phyloP scores from a whole-genome alignment of 106 monocot genomes.

The Cymbidium sinense region DNA sequence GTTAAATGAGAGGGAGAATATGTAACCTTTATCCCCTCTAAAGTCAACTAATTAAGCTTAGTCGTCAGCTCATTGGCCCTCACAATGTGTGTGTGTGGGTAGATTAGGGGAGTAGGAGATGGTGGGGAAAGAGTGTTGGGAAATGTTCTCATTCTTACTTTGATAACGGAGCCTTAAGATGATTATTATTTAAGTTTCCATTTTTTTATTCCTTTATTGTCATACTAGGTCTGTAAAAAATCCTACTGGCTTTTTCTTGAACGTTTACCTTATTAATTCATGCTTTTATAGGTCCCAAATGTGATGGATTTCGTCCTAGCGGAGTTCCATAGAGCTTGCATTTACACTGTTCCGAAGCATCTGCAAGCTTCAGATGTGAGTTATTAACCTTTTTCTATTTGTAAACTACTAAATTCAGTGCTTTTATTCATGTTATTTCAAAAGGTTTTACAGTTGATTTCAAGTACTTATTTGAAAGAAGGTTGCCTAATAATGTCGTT shows the following conservation, averaged over 20 bases:
- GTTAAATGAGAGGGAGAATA: not conserved
- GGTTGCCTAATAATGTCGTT: not conserved
- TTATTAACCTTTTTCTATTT: constrained; percentile 5
- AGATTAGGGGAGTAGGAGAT: no score
- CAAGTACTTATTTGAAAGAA: not conserved
- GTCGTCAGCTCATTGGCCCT: no score
- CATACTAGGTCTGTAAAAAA: not conserved
- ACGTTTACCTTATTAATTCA: not conserved
- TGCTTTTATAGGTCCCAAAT: constrained; percentile 50
- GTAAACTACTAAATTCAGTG: constrained; percentile 1
- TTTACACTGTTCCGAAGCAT: constrained; percentile 93
- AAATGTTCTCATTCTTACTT: not conserved
- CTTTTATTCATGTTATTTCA: constrained; percentile 1
- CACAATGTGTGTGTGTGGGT: no score
- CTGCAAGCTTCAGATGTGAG: constrained; percentile 65
- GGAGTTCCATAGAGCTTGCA: constrained; percentile 83
- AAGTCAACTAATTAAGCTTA: not conserved
- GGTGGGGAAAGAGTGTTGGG: no score
- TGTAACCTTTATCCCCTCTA: not conserved
- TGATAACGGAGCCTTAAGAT: not conserved
- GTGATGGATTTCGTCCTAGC: constrained; percentile 74
- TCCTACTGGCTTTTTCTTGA: not conserved
- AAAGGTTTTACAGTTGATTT: not conserved
- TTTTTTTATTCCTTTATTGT: not conserved
- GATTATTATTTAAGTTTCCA: not conserved